Base-by-base conservation (phyloP, 1,284 basidiomycete genomes). In the Apiotrichum laibachii region DNA sequence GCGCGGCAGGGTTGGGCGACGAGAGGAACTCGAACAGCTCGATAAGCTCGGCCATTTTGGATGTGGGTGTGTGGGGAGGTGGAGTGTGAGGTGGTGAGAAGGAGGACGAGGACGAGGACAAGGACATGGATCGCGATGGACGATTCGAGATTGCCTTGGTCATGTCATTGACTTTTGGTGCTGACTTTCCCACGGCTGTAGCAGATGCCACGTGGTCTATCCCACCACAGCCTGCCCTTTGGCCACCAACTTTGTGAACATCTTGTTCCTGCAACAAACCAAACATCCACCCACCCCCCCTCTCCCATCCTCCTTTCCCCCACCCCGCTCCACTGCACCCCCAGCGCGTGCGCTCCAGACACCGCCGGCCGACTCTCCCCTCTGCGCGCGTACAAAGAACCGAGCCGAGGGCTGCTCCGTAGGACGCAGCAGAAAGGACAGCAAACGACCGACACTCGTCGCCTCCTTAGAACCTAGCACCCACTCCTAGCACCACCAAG, bases 21-120 rank as follows among this genome's bases (percentile, higher is more conserved):
- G 88, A 86, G 49, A 97, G 79, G 72, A 97, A 97, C 37, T 86
- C 85, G 34, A 93, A 80, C 26, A 97, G 85, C 86, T 96, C 79
- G 40, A 76, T 70, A n/a, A 79, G 64, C 2, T 71, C 71, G 12
- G 73, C 54, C 77, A 79, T 79, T 26, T 45, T 42, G 65, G 58
- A n/a, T 19, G 1, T 42, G 40, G n/a, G 65, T 57, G 5, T 19
- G 45, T 48, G 31, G 13, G 5, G 18, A 10, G 46, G 37, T 19
- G 37, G 43, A 37, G 22, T 31, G 21, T 34, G 52, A 19, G 40
- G 10, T 43, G 37, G n/a, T 33, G 49, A 35, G 9, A 44, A n/a
- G n/a, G n/a, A n/a, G n/a, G n/a, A n/a, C n/a, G n/a, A n/a, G n/a
- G n/a, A n/a, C n/a, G n/a, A n/a, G n/a, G n/a, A n/a, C n/a, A n/a